Percentiles rank a stretch among this genome's conserved stretches.
phyloP scores from a whole-genome alignment of 345 rosid genomes.

The Ceriops decandra region DNA sequence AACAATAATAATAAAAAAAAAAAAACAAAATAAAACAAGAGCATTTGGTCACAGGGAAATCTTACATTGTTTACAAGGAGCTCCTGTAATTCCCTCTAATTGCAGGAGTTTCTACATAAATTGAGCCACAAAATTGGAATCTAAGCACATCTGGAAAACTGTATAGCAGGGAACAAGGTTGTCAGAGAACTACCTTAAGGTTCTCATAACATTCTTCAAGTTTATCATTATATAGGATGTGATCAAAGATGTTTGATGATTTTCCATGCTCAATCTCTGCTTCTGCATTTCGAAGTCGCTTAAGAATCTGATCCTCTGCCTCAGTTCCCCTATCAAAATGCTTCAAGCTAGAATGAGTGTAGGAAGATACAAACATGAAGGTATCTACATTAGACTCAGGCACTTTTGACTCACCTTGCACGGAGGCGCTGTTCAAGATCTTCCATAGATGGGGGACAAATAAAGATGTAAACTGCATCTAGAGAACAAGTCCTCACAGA shows the following conservation, averaged over 20 bases:
- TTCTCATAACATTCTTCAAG: constrained; percentile 74
- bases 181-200: constrained; percentile 58
- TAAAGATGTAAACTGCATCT: constrained; percentile 76
- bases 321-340: constrained; percentile 69
- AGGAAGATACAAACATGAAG: constrained; percentile 4
- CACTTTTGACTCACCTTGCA: constrained; percentile 48
- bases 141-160: not conserved
- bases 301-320: constrained; percentile 74
- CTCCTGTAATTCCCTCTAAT: constrained; percentile 26
- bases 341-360: constrained; percentile 11
- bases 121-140: constrained; percentile 7
- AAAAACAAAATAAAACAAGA: not conserved
- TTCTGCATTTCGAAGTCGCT: constrained; percentile 70
- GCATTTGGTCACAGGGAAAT: not conserved
- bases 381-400: not conserved
- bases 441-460: constrained; percentile 85
- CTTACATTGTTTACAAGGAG: constrained; percentile 61
- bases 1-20: no score
- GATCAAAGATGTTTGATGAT: constrained; percentile 65
- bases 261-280: constrained; percentile 77
- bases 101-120: constrained; percentile 14
- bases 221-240: constrained; percentile 60
- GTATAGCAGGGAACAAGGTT: not conserved
- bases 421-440: constrained; percentile 86
- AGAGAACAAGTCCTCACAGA: constrained; percentile 70